These are phyloP conservation scores for Hemileccinum impolitum DNA, from an alignment of 768 basidiomycete species.

Conservation along the genomic window DNA sequence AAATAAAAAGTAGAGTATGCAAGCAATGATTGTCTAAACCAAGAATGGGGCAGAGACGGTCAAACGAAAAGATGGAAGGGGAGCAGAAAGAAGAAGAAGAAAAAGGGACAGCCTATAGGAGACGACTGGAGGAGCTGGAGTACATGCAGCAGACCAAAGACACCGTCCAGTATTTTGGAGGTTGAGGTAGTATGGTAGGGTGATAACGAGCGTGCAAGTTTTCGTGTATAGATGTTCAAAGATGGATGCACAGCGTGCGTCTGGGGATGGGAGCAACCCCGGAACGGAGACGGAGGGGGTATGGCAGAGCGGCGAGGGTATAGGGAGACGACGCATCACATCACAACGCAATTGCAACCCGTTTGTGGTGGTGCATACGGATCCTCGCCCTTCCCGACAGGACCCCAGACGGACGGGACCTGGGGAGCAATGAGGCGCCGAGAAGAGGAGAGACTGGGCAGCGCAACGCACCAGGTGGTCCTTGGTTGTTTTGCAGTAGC, in stretches of 20 bases:
- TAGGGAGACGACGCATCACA: slow-evolving; percentile 46
- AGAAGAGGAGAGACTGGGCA: neutral
- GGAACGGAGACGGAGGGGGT: slow-evolving; percentile 22
- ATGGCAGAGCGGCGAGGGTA: slow-evolving; percentile 33
- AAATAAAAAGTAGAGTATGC: slow-evolving; percentile 32
- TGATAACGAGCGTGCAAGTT: slow-evolving; percentile 27
- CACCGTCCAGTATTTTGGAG: slow-evolving; percentile 28
- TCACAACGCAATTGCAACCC: slow-evolving; percentile 69
- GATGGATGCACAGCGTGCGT: slow-evolving; percentile 16
- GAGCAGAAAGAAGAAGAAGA: neutral
- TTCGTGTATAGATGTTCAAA: slow-evolving; percentile 20
- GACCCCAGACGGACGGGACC: slow-evolving; percentile 95
- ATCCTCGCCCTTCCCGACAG: slow-evolving; percentile 84
- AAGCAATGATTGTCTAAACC: slow-evolving; percentile 17
- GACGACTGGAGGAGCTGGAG: slow-evolving; percentile 8
- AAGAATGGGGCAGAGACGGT: slow-evolving; percentile 10
- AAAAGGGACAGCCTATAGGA: slow-evolving; percentile 3
- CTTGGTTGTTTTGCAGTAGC: slow-evolving; percentile 90
- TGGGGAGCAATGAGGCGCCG: slow-evolving; percentile 26
- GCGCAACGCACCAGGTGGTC: slow-evolving; percentile 73
- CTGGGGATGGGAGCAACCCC: slow-evolving; percentile 4
- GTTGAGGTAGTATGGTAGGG: slow-evolving; percentile 25
- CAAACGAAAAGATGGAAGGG: slow-evolving; percentile 2
- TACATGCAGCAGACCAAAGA: slow-evolving; percentile 27
- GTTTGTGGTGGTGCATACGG: slow-evolving; percentile 84